Evolutionary conservation across 2,329 filamentous ascomycete genomes (phyloP), one percentile per base, ranked within the genome.

Genomic region (Pseudomassariella vexata): DNA sequence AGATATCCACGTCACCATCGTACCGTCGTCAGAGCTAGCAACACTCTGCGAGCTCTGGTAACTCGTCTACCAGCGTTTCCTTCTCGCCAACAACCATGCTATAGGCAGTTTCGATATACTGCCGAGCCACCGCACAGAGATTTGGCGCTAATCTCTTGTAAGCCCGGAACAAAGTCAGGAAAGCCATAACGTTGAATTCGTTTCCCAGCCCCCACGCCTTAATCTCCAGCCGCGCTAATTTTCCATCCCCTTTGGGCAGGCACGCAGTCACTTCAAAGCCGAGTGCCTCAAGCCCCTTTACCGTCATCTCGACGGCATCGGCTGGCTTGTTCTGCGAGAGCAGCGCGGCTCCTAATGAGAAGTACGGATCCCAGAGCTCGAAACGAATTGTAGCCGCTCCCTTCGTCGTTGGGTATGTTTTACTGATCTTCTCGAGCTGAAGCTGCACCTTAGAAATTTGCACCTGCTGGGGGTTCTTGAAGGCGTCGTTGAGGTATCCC

Each of bases 31-130:
- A n/a, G n/a, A n/a, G n/a, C n/a, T n/a, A n/a, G n/a, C n/a, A n/a
- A n/a, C n/a, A n/a, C n/a, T n/a, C n/a, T n/a, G n/a, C n/a, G n/a
- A 46, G 49, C 50, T 28, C 28, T 5, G 37, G 36, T 24, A 32
- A 40, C 5, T 21, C 11, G 3, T 17, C 16, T 8, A 24, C 28
- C 19, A 48, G 16, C 3, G 40, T 44, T 11, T 43, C 40, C 6
- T 36, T 36, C 34, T 56, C 52, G 5, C 53, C 55, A 9, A 40
- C 34, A 5, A 30, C 24, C 8, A 58, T 51, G 9, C 37, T 40
- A 30, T 55, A 55, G 2, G 38, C 34, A 7, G 40, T 40, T 1
- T 29, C 26, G 1, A 44, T 43, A 24, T 52, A 54, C 2, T 24
- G 8, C 21, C 38, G 44, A 6, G 33, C 41, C 6, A 32, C 24